Evolutionary conservation across 1,284 basidiomycete species (phyloP), one percentile per base, ranked within the genome.

Genomic region (Ganoderma meredithae): DNA sequence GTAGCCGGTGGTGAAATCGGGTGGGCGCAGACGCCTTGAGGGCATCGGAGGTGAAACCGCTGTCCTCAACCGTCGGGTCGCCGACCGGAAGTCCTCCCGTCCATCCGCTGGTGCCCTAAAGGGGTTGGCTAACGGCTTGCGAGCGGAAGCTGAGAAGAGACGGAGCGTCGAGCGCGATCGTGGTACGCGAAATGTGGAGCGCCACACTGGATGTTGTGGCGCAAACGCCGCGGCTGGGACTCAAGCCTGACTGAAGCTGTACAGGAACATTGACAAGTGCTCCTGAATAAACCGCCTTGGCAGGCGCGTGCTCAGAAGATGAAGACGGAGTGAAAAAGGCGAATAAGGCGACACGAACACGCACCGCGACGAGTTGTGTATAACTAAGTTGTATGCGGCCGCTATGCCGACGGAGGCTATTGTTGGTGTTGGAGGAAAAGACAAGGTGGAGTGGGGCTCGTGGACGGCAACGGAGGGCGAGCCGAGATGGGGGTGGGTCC

Each of bases 111-210:
- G 27, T 31, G 52, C 31, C 52, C 31, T 55, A 27, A 27, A 31
- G 25, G 25, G 52, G 52, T 27, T 13, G 17, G 17, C 15, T 6
- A 31, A 15, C 12, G 31, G 52, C 13, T 27, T 13, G 52, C 19
- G 52, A 55, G 52, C 52, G 52, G 52, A 55, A 33, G 31, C 31
- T 55, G 52, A 55, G 52, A 55, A 55, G 31, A 27, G 17, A 55
- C 22, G 22, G 22, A 25, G 47, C 47, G 47, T 25, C 22, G 22
- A 55, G 15, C 52, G 15, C 31, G 27, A 55, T 55, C 52, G 27
- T 55, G 15, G 27, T 7, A 27, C 31, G 52, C 52, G 15, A 55
- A 31, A 33, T 33, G 52, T 55, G 52, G 52, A 55, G 52, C 52
- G 9, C 17, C 52, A 17, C 27, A 55, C 22, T 25, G 47, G 44